Evolutionary conservation across 768 basidiomycete genomes (phyloP), one percentile per base, ranked within the genome.

Genomic region (Cytidiella melzeri): DNA sequence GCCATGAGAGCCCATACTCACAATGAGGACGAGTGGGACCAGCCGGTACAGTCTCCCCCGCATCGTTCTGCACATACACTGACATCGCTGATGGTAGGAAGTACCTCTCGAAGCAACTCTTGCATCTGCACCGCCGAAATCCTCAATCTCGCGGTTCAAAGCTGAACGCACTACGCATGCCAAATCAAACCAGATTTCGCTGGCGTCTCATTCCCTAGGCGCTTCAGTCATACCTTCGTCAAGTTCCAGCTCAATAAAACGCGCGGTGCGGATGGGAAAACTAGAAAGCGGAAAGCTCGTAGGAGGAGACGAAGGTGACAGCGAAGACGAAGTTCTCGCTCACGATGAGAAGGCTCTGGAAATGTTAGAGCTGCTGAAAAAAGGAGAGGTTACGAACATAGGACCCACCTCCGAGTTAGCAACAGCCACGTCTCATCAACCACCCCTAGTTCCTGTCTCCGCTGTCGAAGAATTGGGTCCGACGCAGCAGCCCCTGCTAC

Each of bases 121-220:
- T 1, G 58, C 69, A 2, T 64, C 58, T 30, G 53, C 67, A 13
- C 66, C 60, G 15, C 66, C 72, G 38, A 83, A 77, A 58, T 71
- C 77, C 5, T 58, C 72, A 0, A 64, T 83, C 36, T 89, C 87
- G 11, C 76, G 71, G 36, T 88, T 89, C 64, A 88, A 79, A 60
- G 76, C 81, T 1, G 74, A 68, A 37, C 76, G 73, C 15, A 20
- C 52, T 11, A 30, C 56, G 3, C 34, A 26, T 24, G 48, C 56
- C 34, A 30, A 45, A 0, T 57, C 60, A 6, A 25, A 36, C 50
- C 28, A 47, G 26, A 18, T 28, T 49, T 30, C 49, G 28, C 37
- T 64, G 37, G 43, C 63, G 0, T 63, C 67, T 1, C 60, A 64
- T 12, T 66, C 66, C 12, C 54, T 66, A 19, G 66, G 61, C 12